Conservation (phyloP, 2,329 filamentous ascomycete species). For the Capronia americana region DNA sequence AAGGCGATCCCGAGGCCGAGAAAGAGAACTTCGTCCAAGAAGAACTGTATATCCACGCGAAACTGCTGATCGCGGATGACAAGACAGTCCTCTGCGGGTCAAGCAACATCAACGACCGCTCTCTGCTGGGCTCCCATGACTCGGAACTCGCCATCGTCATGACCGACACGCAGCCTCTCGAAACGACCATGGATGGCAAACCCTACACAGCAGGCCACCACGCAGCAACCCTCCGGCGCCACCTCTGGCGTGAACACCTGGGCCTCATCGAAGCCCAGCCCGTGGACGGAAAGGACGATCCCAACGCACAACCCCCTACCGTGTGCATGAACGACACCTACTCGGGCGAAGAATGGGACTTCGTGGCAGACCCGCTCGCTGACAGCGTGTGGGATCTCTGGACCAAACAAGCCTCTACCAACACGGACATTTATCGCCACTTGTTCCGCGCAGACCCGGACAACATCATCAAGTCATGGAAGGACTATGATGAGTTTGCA, state of each 20-base stretch:
- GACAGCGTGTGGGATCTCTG: constrained; percentile 73
- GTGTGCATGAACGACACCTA: constrained; percentile 75
- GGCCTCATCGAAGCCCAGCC: constrained; percentile 79
- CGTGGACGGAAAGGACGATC: constrained; percentile 68
- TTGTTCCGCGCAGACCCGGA: constrained; percentile 92
- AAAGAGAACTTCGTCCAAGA: constrained; percentile 83
- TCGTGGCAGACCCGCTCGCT: constrained; percentile 76
- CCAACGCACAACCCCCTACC: constrained; percentile 78
- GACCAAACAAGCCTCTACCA: constrained; percentile 73
- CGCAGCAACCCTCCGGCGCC: constrained; percentile 78
- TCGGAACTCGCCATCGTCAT: constrained; percentile 90
- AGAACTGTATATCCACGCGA: constrained; percentile 93
- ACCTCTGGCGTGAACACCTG: constrained; percentile 90
- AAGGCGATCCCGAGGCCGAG: constrained; percentile 75
- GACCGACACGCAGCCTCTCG: constrained; percentile 74
- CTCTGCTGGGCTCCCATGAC: constrained; percentile 82
- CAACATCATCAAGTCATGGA: constrained; percentile 83
- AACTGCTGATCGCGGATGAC: constrained; percentile 83
- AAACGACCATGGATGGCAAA: constrained; percentile 74
- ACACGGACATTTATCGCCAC: constrained; percentile 80
- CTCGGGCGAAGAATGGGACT: constrained; percentile 69
- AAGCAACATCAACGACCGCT: constrained; percentile 72
- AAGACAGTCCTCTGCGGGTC: constrained; percentile 80
- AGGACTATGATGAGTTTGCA: constrained; percentile 84
- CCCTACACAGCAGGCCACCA: constrained; percentile 76